Percentiles rank a stretch among this genome's conserved stretches.
These are phyloP conservation scores for Cadophora luteo-olivacea DNA, from an alignment of 2,329 filamentous ascomycete species.

Conservation along the genomic window DNA sequence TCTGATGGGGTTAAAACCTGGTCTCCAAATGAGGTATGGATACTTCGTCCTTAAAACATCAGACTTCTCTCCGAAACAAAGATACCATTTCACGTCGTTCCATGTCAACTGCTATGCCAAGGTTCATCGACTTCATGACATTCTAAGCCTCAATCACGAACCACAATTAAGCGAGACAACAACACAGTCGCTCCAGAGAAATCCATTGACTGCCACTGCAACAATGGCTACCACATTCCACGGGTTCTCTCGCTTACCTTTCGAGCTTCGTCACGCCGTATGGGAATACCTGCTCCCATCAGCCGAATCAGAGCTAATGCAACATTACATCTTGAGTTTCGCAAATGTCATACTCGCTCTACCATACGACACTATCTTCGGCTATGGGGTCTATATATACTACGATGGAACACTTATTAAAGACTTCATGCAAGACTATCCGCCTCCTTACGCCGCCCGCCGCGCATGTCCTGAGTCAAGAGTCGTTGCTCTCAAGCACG, in stretches of 20 bases:
- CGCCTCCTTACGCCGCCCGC: constrained; percentile 12
- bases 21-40: too few species aligned
- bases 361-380: constrained; percentile 1
- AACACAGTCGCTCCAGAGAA: constrained; percentile 2
- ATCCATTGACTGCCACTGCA: not conserved
- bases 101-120: not conserved
- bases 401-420: not conserved
- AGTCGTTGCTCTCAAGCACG: constrained; percentile 18
- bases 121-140: not conserved
- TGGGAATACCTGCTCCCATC: constrained; percentile 13
- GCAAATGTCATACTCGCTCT: not conserved
- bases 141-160: not conserved
- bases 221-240: not conserved
- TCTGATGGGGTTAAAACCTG: too few species aligned
- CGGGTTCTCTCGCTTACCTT: constrained; percentile 1
- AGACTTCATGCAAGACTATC: not conserved
- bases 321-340: not conserved
- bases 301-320: not conserved
- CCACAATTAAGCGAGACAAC: constrained; percentile 10
- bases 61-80: too few species aligned
- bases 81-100: too few species aligned
- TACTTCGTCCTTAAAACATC: too few species aligned
- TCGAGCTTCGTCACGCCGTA: constrained; percentile 9
- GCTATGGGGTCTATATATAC: not conserved
- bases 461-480: constrained; percentile 3